phyloP scores from a whole-genome alignment of 345 rosid species.

The Triadica sebifera region DNA sequence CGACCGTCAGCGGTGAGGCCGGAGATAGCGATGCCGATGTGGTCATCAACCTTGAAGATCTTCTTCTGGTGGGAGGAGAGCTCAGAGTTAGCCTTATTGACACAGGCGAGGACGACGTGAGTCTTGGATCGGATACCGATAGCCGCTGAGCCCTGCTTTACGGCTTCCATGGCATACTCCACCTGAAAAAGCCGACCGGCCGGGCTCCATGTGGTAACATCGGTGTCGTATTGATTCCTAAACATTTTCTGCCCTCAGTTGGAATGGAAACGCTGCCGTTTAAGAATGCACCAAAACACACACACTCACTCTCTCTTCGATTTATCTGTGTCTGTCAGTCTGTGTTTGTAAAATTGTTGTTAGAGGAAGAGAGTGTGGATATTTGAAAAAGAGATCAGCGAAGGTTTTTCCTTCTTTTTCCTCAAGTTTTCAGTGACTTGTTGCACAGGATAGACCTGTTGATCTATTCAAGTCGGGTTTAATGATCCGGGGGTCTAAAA shows the following conservation, averaged over 20 bases:
- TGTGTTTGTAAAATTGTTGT: neutral
- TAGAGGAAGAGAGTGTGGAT: neutral
- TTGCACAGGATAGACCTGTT: neutral
- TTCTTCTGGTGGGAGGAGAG: conserved; percentile 97
- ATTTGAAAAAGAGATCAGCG: neutral
- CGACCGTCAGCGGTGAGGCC: conserved; percentile 99
- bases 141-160: conserved; percentile 99
- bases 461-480: too few species aligned
- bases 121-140: conserved; percentile 98
- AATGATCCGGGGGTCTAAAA: too few species aligned
- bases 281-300: neutral
- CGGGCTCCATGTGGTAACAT: conserved; percentile 99
- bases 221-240: conserved; percentile 98
- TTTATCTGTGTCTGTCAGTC: neutral
- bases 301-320: neutral
- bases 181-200: conserved; percentile 95
- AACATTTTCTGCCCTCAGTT: conserved; percentile 45
- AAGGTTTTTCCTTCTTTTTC: conserved; percentile 8
- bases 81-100: conserved; percentile 90
- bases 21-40: conserved; percentile 94
- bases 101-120: conserved; percentile 87
- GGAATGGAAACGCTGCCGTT: conserved; percentile 11
- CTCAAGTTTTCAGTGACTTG: conserved; percentile 2
- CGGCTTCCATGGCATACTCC: conserved; percentile 99
- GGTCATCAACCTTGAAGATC: conserved; percentile 98